Evolutionary conservation across 2,329 filamentous ascomycete genomes (phyloP).

Genomic region (Akanthomyces dipterigenus): DNA sequence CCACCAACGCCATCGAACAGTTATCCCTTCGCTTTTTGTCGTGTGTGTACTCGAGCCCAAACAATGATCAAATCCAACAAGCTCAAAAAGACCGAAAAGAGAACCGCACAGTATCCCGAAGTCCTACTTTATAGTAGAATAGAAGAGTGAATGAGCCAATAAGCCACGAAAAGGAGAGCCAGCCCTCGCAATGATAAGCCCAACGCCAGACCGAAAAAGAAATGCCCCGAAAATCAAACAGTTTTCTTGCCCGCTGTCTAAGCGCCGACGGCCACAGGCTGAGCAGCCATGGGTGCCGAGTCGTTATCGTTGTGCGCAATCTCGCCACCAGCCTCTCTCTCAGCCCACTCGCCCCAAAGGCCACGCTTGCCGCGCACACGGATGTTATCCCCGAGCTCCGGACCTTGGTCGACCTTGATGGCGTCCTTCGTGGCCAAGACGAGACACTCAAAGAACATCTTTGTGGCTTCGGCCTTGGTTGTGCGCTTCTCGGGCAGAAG

Average conservation of each 20-base stretch:
- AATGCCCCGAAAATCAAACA: neutral
- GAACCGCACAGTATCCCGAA: slow-evolving; percentile 1
- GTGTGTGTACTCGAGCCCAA: neutral
- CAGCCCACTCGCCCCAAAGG: slow-evolving; percentile 97
- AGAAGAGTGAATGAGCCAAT: neutral
- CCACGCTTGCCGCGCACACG: slow-evolving; percentile 83
- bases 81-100: neutral
- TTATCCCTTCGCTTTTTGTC: neutral
- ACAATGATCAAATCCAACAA: neutral
- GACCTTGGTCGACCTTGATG: slow-evolving; percentile 86
- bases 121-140: neutral
- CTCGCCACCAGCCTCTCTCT: slow-evolving; percentile 61
- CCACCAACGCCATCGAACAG: slow-evolving; percentile 8
- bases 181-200: slow-evolving; percentile 2
- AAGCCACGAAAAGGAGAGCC: neutral
- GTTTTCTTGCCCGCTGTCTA: slow-evolving; percentile 5
- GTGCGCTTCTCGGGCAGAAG: slow-evolving; percentile 77
- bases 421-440: slow-evolving; percentile 97
- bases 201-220: slow-evolving; percentile 9
- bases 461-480: slow-evolving; percentile 84
- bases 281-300: slow-evolving; percentile 8
- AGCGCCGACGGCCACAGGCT: slow-evolving; percentile 22
- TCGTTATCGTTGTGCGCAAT: slow-evolving; percentile 46
- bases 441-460: slow-evolving; percentile 98
- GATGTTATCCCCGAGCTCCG: slow-evolving; percentile 71